Base-by-base conservation (phyloP, 2,329 filamentous ascomycete species). In the Apiospora marii region DNA sequence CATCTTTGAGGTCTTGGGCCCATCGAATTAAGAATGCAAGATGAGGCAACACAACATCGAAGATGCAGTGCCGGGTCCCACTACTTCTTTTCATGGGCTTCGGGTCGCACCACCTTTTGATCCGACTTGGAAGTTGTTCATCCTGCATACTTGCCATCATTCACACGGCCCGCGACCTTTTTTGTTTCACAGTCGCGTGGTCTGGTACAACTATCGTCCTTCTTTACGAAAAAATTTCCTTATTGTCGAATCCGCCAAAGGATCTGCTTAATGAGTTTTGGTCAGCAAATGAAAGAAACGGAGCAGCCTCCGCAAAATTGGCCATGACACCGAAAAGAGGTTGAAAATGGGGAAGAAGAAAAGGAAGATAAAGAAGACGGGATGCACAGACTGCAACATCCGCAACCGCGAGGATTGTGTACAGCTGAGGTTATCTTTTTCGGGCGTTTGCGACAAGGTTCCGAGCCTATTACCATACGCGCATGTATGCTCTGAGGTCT, bases 1-100 rank as follows among this genome's bases (percentile, higher is more conserved):
- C 27, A 78, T 78, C 58, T 78, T 78, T 27, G 77, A 78, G 69
- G 74, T 78, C n/a, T 43, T 78, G 27, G 73, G 73, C 12, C 41
- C 41, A n/a, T 64, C 58, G 30, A n/a, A 64, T 12, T 64, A 41
- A 41, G 30, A 14, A 41, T 41, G 19, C 30, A 64, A 41, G 19
- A 64, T n/a, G 10, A 37, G 58, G 58, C 34, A 41, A 13, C 53
- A 41, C 58, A 4, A 6, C 58, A 41, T 64, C 34, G 13, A 2
- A 41, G 58, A 3, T 64, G 34, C 30, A 34, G 53, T 64, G 30
- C 12, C 30, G n/a, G 58, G 53, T 61, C 27, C 53, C 27, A 61
- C 53, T 10, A 61, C 53, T 34, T 22, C 27, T 34, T 7, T 16
- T 22, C 53, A 12, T 34, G 27, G 53, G 30, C 34, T 22, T 64